Base-by-base conservation (phyloP, 768 basidiomycete genomes). In the Rubroboletus satanas region DNA sequence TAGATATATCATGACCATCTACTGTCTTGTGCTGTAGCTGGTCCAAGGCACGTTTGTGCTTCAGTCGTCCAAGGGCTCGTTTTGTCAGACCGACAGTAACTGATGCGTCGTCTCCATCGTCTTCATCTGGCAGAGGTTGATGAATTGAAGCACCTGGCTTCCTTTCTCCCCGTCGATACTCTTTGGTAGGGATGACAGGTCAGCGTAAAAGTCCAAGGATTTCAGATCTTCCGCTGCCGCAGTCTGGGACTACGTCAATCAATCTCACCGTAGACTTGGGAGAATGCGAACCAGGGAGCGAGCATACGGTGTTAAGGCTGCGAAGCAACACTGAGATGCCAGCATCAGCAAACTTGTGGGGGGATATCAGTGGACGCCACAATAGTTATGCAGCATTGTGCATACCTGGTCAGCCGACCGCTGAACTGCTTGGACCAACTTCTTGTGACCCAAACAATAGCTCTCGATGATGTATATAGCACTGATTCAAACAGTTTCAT, bases 361-460 rank as follows among this genome's bases (percentile, higher is more conserved):
- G 11, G 28, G 18, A 12, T 29, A 39, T 57, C 23, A 59, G 51
- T 28, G 15, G 15, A 28, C 4, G 10, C 3, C 26, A 32, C 4
- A 7, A 38, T 12, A 11, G 18, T 33, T 3, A 11, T 8, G 5
- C 11, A 15, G n/a, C 33, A 39, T 32, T 0, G 36, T 12, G 39
- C 68, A 29, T 60, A 82, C 84, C 69, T 74, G 66, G 45, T 74
- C 76, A n/a, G 62, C 65, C 4, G 61, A 64, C 57, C 78, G 58
- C 48, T 69, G 65, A 35, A 76, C 56, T 18, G 72, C 59, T 45
- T 66, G 61, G 54, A 74, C 69, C 62, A 65, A 56, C 23, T 57
- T 88, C 61, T 77, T 77, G 65, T 94, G 90, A 17, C 94, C 93
- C 26, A 95, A 78, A 58, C 94, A 89, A 69, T 84, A 98, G 58